Evolutionary conservation across 768 basidiomycete genomes (phyloP), one percentile per base, ranked within the genome.

Genomic region (Xerocomellus chrysenteron): DNA sequence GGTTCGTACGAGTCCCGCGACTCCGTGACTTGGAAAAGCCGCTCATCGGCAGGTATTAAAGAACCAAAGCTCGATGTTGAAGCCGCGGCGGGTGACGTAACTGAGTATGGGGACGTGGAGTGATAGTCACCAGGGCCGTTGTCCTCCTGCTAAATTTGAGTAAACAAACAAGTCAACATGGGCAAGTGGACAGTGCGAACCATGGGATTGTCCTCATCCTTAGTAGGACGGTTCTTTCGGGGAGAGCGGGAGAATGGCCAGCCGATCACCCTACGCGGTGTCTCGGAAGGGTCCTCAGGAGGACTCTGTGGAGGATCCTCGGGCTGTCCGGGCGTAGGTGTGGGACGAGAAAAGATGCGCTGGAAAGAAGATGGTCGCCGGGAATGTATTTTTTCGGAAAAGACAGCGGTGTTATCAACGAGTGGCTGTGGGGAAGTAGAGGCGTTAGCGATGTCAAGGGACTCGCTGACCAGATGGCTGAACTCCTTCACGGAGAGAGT

Each of bases 391-490:
- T 66, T 73, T 43, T 63, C 58, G 46, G 60, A 65, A 67, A 60
- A 17, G 64, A 61, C 62, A 47, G 67, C 26, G 30, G 50, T 54
- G 26, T 56, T 35, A 30, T 64, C 54, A 69, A 67, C 11, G 71
- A 71, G 12, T 33, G 70, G 50, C 37, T 62, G 62, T 5, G 63
- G 30, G 55, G 54, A 47, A 26, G 45, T 41, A 54, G 32, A 8
- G 47, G 37, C 35, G 35, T 51, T 44, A 16, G 55, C 44, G 26
- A 64, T 37, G 54, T 73, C 70, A 13, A 70, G 64, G 19, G 71
- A 73, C 64, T 71, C 71, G 64, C 63, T 60, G 57, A 73, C 60
- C 62, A 73, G 66, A 55, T 70, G 70, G 58, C 66, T 73, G 40
- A 73, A 73, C 60, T 71, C 72, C 44, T 54, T 70, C 50, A 73